A percentile compares a stretch with the other conserved stretches of the same genome.
phyloP scores from a whole-genome alignment of 306 rosid genomes.

The Trifolium pratense region DNA sequence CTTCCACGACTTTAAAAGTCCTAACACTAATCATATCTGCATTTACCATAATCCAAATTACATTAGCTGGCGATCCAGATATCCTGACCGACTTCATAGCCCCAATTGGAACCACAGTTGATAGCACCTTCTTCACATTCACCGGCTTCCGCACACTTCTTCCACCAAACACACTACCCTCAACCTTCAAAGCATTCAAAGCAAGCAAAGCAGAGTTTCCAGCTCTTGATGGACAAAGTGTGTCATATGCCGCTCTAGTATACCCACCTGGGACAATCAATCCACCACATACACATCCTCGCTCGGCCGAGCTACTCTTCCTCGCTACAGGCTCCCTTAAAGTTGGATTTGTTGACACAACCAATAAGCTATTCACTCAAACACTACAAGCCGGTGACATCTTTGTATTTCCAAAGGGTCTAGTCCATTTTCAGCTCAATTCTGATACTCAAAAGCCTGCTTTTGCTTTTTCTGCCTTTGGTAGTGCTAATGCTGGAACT shows the following conservation, averaged over 20 bases:
- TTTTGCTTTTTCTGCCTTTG: slow-evolving; percentile 57
- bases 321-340: slow-evolving; percentile 41
- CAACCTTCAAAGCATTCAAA: slow-evolving; percentile 46
- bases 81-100: slow-evolving; percentile 53
- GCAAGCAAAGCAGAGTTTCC: slow-evolving; percentile 53
- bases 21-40: slow-evolving; percentile 37
- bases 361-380: slow-evolving; percentile 54
- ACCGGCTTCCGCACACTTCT: slow-evolving; percentile 45
- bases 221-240: slow-evolving; percentile 63
- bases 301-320: slow-evolving; percentile 58
- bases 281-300: slow-evolving; percentile 65
- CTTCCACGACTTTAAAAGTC: slow-evolving; percentile 2
- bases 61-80: slow-evolving; percentile 53
- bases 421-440: slow-evolving; percentile 58
- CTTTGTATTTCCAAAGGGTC: slow-evolving; percentile 63
- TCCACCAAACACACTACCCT: not conserved
- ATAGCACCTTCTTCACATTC: slow-evolving; percentile 61
- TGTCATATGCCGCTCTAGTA: slow-evolving; percentile 53
- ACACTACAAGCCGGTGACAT: slow-evolving; percentile 45
- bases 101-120: not conserved
- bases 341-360: slow-evolving; percentile 65
- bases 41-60: slow-evolving; percentile 34
- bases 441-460: slow-evolving; percentile 14
- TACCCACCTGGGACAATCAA: slow-evolving; percentile 46
- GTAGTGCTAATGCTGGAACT: slow-evolving; percentile 54